A percentile compares a stretch with the other conserved stretches of the same genome.
These are phyloP conservation scores for Phytophthora colocasiae DNA, from an alignment of 352 stramenopile species.

Conservation along the genomic window DNA sequence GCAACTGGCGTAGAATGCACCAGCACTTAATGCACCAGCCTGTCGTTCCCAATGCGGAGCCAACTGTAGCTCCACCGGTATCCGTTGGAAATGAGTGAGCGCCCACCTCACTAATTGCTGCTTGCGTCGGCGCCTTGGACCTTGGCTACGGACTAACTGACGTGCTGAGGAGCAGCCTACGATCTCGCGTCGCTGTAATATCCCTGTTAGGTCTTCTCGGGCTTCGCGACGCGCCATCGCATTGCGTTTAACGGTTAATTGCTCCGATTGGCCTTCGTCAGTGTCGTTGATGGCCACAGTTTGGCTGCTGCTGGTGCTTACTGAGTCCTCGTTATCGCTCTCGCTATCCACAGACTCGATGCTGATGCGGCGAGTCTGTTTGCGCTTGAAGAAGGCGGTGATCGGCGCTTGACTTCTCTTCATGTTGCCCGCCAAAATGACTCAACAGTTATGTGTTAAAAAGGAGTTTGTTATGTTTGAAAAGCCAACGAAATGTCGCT, in stretches of 20 bases:
- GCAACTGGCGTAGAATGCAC: slow-evolving; percentile 66
- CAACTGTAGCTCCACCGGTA: slow-evolving; percentile 55
- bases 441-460: background rate
- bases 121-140: slow-evolving; percentile 35
- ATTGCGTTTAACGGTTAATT: background rate
- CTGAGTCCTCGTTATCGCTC: slow-evolving; percentile 17
- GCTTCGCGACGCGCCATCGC: slow-evolving; percentile 11
- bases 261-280: background rate
- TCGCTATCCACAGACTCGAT: slow-evolving; percentile 28
- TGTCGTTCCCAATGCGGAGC: slow-evolving; percentile 53
- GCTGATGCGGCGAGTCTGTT: slow-evolving; percentile 35
- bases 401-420: slow-evolving; percentile 47
- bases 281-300: background rate
- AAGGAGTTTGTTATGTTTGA: background rate
- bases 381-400: slow-evolving; percentile 77
- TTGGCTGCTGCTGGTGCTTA: background rate
- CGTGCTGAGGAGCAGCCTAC: slow-evolving; percentile 25
- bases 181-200: slow-evolving; percentile 57
- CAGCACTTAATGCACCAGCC: slow-evolving; percentile 28
- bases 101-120: slow-evolving; percentile 68
- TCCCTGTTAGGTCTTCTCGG: slow-evolving; percentile 36
- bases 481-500: no score
- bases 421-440: slow-evolving; percentile 26
- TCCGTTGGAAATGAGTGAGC: slow-evolving; percentile 53
- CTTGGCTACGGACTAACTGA: slow-evolving; percentile 2